Base-by-base conservation (phyloP, 1,139 yeast species). In the Yamadazyma friedrichii region DNA sequence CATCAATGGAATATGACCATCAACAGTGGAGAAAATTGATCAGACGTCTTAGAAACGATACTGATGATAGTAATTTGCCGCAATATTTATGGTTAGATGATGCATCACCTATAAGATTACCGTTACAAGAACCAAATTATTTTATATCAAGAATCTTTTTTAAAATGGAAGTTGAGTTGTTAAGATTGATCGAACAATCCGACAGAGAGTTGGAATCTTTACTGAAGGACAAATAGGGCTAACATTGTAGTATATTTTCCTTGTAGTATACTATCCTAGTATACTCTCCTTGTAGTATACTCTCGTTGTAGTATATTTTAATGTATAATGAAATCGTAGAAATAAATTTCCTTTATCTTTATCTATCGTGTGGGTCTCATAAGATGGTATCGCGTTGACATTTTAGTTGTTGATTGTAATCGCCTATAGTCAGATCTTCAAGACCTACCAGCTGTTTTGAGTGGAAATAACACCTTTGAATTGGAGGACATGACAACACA, bases 101-200 rank as follows among this genome's bases (percentile, higher is more conserved):
- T 3, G 55, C 60, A 3, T 81, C 89, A 1, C 95, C 95, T 0
- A 59, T 85, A 29, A 65, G 84, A 35, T 76, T 75, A 39, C 93
- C 93, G 0, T 61, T 83, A 33, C 75, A 72, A 48, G 89, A 87
- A 53, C 80, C 88, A 0, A 76, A 80, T 44, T 85, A 77, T 52
- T 74, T 85, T 39, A 62, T 81, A 17, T 62, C 75, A 46, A 67
- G 72, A 46, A 64, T 76, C 38, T 56, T 78, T 37, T 57, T 46
- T 34, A 52, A 51, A 29, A 51, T 61, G 20, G 65, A 62, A 47
- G 43, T 50, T 24, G 55, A 56, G 28, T 39, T 62, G 15, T 41
- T 49, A 15, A 38, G 41, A n/a, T 42, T 59, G 38, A 49, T 57
- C n/a, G 42, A 49, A 10, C 44, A 47, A 11, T 52, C 51, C 17